Base-by-base conservation (phyloP, 1,284 basidiomycete genomes). In the Melampsora americana region DNA sequence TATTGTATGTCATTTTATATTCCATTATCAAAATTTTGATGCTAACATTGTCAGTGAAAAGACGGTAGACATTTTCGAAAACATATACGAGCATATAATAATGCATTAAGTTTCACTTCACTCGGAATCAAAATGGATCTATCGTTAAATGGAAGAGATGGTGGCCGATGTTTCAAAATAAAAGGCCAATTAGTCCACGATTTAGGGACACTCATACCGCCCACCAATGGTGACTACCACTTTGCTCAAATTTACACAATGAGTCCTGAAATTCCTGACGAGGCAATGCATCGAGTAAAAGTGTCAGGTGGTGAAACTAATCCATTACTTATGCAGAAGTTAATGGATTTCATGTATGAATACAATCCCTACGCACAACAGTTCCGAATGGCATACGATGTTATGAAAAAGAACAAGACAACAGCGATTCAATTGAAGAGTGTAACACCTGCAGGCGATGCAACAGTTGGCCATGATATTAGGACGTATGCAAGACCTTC, bases 181-280 rank as follows among this genome's bases (percentile, higher is more conserved):
- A n/a, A n/a, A n/a, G n/a, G n/a, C n/a, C n/a, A n/a, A n/a, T n/a
- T n/a, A n/a, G n/a, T n/a, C n/a, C n/a, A n/a, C n/a, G n/a, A n/a
- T n/a, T n/a, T n/a, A n/a, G n/a, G n/a, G n/a, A n/a, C n/a, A n/a
- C n/a, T 56, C 5, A 5, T 56, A 5, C 50, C 50, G 20, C 18
- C 4, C 4, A 14, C 3, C 5, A 26, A 56, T 5, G 50, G 12
- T 4, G 50, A 4, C 26, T 5, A 3, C 3, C 4, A 1, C 26
- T 69, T 69, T 60, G 23, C 67, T 14, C 67, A 53, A 35, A 69
- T 69, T 26, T 69, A 16, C 5, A 32, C 56, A 9, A n/a, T 35
- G 2, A 48, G 67, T 16, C 23, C 26, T 1, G 53, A 59, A 5
- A n/a, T 39, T n/a, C 5, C 1, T 1, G 32, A 16, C 1, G 50